Base-by-base conservation (phyloP, 345 rosid species). In the Euphorbia tirucalli region DNA sequence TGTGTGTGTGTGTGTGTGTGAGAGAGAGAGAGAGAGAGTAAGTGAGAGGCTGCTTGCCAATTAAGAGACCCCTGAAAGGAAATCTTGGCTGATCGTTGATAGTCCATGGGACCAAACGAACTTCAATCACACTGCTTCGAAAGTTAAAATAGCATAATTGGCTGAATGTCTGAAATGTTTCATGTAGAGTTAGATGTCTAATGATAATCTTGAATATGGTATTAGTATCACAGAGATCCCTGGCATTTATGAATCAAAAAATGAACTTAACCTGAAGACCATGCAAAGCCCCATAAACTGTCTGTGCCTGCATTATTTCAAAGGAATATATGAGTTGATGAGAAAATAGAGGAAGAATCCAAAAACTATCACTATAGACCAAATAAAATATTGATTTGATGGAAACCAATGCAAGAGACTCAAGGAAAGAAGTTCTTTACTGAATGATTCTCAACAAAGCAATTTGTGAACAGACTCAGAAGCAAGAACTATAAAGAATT, bases 231-330 rank as follows among this genome's bases (percentile, higher is more conserved):
- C 54, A 28, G 61, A 31, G 69, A 71, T 4, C 75, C 61, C 61
- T 32, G 4, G 27, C 5, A 11, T 56, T 56, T 35, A 19, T 46
- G 64, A 52, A 61, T 66, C 24, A 56, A 31, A 24, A 30, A 46
- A 65, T 52, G 15, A 27, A 52, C 41, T 78, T 69, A 70, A 90
- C 96, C 96, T 88, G 85, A 71, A 90, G 88, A 48, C 93, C 96
- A 28, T 90, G 90, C 46, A 90, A 80, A 68, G 91, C 93, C 62
- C 96, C 96, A 66, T 88, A 88, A 68, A 90, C 86, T 21, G 85
- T 88, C 35, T 80, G 74, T 68, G 89, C 93, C 96, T 88, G 83
- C 77, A 76, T 62, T 52, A 52, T 75, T 64, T 49, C 41, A 70
- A n/a, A 74, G 57, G 1, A 48, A 75, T 22, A 28, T 19, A 30